A percentile compares a stretch with the other conserved stretches of the same genome.
Evolutionary conservation across 495 filamentous ascomycete species (phyloP).

Genomic region (Aspergillus nidulans): DNA sequence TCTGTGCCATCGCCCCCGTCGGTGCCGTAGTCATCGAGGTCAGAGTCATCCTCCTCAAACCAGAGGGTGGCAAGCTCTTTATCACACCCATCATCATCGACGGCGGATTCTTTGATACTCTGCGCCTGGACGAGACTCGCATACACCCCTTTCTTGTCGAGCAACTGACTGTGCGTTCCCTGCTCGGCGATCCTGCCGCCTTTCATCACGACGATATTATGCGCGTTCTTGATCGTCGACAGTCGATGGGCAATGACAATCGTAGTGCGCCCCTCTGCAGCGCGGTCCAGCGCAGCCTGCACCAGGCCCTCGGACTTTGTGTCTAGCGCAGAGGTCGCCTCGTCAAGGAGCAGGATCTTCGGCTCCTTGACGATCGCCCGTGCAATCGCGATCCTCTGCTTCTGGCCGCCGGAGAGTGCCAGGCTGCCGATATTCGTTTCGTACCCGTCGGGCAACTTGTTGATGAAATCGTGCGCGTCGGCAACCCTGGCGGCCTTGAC

Average conservation of each 20-base stretch:
- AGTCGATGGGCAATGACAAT: slow-evolving; percentile 94
- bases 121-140: slow-evolving; percentile 75
- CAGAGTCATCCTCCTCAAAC: slow-evolving; percentile 10
- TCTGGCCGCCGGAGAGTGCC: slow-evolving; percentile 88
- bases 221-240: slow-evolving; percentile 85
- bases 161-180: slow-evolving; percentile 70
- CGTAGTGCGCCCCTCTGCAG: slow-evolving; percentile 80
- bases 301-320: slow-evolving; percentile 92
- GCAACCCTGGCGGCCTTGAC: slow-evolving; percentile 79
- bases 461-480: slow-evolving; percentile 90
- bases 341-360: slow-evolving; percentile 88
- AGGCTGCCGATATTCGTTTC: slow-evolving; percentile 91
- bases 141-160: slow-evolving; percentile 59
- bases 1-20: too few relatives aligned
- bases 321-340: slow-evolving; percentile 92
- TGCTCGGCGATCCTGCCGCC: slow-evolving; percentile 84
- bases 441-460: slow-evolving; percentile 74
- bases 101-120: slow-evolving; percentile 43
- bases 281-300: slow-evolving; percentile 84
- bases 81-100: background rate
- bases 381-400: slow-evolving; percentile 87
- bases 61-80: slow-evolving; percentile 9
- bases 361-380: slow-evolving; percentile 88
- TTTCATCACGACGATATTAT: slow-evolving; percentile 94
- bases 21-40: background rate